Base-by-base conservation (phyloP, 345 rosid genomes). In the Salix viminalis region DNA sequence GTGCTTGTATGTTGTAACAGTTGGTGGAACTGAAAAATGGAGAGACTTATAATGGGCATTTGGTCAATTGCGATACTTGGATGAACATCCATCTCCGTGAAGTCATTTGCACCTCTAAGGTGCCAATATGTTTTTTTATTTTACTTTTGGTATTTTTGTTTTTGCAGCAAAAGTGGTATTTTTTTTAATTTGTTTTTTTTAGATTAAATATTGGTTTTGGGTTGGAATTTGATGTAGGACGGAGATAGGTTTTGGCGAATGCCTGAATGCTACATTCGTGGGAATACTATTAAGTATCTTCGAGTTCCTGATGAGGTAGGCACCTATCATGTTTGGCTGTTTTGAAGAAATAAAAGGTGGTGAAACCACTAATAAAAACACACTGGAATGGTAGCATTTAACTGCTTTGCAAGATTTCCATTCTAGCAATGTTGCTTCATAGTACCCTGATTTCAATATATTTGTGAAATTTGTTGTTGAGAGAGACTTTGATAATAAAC, bases 221-320 rank as follows among this genome's bases (percentile, higher is more conserved):
- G 28, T 32, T 75, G 62, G 75, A 68, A 69, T 70, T 14, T 73
- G 18, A 48, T 85, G 73, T 80, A 96, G 99, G 99, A 96, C 74
- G 99, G 99, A 79, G 98, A 96, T 84, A 86, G 97, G 69, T 96
- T 94, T 94, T 96, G 99, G 99, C 86, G 98, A 58, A 96, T 96
- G 98, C 99, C 98, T 10, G 99, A 96, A 82, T 96, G 99, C 90
- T 96, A 96, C 75, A 94, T 96, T 70, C 97, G 98, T 46, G 99
- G 99, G 52, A 96, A 96, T 85, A 96, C 98, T 60, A 96, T 96
- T 48, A 96, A 96, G 85, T 94, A 94, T 83, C 98, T 96, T 65
- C 92, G 98, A 73, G 98, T 96, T 88, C 99, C 99, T 28, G 98
- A 96, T 81, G 99, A 91, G 99, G 98, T 96, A 91, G 99, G 98